Percentiles rank a stretch among this genome's conserved stretches.
phyloP scores from a whole-genome alignment of 163 green algal species.

The Prototheca wickerhamii region DNA sequence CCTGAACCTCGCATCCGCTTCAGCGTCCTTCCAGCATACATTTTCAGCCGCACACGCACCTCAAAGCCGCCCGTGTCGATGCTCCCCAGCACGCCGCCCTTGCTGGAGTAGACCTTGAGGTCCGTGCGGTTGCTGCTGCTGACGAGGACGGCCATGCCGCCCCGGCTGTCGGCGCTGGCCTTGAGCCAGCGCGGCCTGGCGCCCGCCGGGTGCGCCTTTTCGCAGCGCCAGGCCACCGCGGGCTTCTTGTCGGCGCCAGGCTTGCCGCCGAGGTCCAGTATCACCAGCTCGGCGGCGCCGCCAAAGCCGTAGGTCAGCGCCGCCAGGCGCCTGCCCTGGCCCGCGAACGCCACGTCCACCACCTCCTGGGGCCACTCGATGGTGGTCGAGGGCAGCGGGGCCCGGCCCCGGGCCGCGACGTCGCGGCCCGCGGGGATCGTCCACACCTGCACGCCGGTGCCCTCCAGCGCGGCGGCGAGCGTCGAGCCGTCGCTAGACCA shows the following conservation, averaged over 20 bases:
- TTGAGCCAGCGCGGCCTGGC: constrained; percentile 9
- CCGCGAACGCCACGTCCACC: constrained; percentile 35
- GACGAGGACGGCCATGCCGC: constrained; percentile 26
- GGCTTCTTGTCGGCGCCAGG: neutral
- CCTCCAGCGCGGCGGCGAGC: constrained; percentile 48
- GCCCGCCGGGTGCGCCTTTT: constrained; percentile 27
- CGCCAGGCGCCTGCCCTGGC: constrained; percentile 22
- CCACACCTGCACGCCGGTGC: constrained; percentile 46
- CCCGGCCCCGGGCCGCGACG: constrained; percentile 26
- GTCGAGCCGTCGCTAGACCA: constrained; percentile 38
- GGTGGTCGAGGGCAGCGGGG: constrained; percentile 6
- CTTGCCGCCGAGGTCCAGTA: constrained; percentile 6
- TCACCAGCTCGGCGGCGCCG: constrained; percentile 11
- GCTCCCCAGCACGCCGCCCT: constrained; percentile 1
- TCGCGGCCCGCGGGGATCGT: constrained; percentile 15
- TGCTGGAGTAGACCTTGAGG: constrained; percentile 22
- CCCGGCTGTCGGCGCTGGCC: constrained; percentile 15
- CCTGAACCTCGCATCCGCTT: too few species aligned
- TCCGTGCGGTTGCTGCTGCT: constrained; percentile 46
- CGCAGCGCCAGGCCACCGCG: constrained; percentile 12
- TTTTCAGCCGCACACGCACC: neutral
- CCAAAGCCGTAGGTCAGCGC: constrained; percentile 28
- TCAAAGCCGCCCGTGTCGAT: constrained; percentile 3
- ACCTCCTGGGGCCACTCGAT: constrained; percentile 21
- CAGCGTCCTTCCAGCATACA: neutral